Conservation (phyloP, 176 grass and related monocot genomes). For the Triticum urartu region DNA sequence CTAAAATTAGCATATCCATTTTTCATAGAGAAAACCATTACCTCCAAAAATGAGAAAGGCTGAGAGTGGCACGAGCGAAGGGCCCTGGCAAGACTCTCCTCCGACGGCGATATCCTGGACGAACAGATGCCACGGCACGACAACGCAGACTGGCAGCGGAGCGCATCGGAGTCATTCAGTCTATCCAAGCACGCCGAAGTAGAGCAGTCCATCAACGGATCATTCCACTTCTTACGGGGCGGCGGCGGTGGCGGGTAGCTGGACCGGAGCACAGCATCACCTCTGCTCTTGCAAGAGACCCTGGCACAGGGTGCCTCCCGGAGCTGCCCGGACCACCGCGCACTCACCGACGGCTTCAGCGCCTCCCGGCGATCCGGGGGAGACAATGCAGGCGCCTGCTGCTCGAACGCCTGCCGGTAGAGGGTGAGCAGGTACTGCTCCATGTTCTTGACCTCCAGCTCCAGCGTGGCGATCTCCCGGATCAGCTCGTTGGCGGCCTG, state of each 20-base stretch:
- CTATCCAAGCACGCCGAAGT: constrained; percentile 34
- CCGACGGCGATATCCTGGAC: constrained; percentile 66
- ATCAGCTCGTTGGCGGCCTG: constrained; percentile 88
- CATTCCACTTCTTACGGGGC: constrained; percentile 28
- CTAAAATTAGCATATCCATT: background rate
- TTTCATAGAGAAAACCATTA: background rate
- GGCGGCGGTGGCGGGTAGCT: constrained; percentile 14
- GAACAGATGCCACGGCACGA: constrained; percentile 70
- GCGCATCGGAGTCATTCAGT: constrained; percentile 27
- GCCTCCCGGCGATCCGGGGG: constrained; percentile 29
- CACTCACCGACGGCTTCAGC: constrained; percentile 21
- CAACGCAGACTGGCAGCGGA: constrained; percentile 54
- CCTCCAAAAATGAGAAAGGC: constrained; percentile 85
- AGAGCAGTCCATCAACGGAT: constrained; percentile 42
- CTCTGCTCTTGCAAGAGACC: constrained; percentile 29
- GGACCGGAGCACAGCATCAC: constrained; percentile 17
- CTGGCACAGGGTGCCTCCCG: constrained; percentile 20
- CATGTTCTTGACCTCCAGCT: constrained; percentile 94
- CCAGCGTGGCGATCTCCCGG: constrained; percentile 82
- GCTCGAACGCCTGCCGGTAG: constrained; percentile 90
- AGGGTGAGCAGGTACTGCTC: constrained; percentile 93
- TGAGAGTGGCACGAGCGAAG: constrained; percentile 77
- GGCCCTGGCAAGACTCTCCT: constrained; percentile 82
- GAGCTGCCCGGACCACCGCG: constrained; percentile 3
- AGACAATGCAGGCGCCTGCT: constrained; percentile 53